phyloP scores from a whole-genome alignment of 2,329 filamentous ascomycete species.

The Phyllosticta citriasiana region DNA sequence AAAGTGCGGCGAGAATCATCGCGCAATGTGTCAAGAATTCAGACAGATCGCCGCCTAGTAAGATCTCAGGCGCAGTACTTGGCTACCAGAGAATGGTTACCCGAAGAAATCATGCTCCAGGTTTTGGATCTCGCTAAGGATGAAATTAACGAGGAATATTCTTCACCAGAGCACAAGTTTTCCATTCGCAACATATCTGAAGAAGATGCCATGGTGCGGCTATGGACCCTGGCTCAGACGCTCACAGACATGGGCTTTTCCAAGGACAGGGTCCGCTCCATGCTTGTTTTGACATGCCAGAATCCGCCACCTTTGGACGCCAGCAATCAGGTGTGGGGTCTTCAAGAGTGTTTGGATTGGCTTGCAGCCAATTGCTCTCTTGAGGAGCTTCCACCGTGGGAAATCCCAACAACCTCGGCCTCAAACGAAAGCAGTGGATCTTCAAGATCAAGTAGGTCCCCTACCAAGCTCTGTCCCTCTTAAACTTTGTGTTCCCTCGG shows the following conservation, averaged over 20 bases:
- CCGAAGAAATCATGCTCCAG: constrained; percentile 65
- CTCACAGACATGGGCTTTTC: constrained; percentile 61
- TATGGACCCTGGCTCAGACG: constrained; percentile 77
- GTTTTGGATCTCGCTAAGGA: constrained; percentile 63
- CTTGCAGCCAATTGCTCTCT: constrained; percentile 65
- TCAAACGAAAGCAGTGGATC: constrained; percentile 7
- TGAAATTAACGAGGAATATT: constrained; percentile 40
- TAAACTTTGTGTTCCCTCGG: not conserved
- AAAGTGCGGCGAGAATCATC: constrained; percentile 72
- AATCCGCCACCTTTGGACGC: constrained; percentile 50
- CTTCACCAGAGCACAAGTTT: constrained; percentile 14
- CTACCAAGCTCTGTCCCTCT: not conserved
- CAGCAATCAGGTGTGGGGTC: constrained; percentile 58
- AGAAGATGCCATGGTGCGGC: constrained; percentile 65
- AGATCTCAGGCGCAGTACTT: constrained; percentile 67
- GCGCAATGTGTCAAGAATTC: constrained; percentile 65
- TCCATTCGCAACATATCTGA: constrained; percentile 45
- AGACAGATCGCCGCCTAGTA: constrained; percentile 76
- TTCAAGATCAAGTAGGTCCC: constrained; percentile 21
- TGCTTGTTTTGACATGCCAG: constrained; percentile 55
- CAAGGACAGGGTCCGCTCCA: constrained; percentile 50
- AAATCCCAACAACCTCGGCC: constrained; percentile 21
- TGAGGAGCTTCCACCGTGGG: constrained; percentile 64
- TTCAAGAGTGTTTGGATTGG: constrained; percentile 85
- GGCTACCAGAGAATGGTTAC: constrained; percentile 68